Conservation (phyloP, 306 rosid species). For the Cicer bijugum region DNA sequence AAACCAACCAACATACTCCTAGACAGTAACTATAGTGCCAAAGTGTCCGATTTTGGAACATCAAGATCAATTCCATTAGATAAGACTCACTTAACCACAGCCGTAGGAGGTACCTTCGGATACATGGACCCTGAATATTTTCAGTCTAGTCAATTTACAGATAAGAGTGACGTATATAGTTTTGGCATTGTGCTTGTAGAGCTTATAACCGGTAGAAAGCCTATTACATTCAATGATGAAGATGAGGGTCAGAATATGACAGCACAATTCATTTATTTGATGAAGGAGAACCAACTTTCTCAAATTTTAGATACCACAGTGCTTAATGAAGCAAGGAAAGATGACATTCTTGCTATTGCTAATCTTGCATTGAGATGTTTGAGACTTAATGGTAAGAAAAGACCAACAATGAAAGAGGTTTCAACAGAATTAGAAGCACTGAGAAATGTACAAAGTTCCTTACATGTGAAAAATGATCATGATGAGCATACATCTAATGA, state of each 20-base stretch:
- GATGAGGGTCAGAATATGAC: conserved; percentile 51
- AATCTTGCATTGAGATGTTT: conserved; percentile 53
- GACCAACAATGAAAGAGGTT: conserved; percentile 60
- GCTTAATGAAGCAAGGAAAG: conserved; percentile 40
- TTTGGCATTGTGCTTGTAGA: conserved; percentile 67
- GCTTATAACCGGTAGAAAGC: conserved; percentile 55
- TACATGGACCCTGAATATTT: conserved; percentile 75
- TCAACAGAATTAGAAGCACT: conserved; percentile 48
- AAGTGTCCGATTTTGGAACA: conserved; percentile 61
- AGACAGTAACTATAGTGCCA: conserved; percentile 50
- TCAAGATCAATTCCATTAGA: conserved; percentile 60
- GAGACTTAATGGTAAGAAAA: conserved; percentile 52
- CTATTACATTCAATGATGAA: conserved; percentile 43
- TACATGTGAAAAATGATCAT: conserved; percentile 31
- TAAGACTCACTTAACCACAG: conserved; percentile 65
- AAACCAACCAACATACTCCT: conserved; percentile 66
- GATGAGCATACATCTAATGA: background rate
- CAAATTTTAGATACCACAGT: conserved; percentile 51
- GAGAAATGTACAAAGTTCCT: conserved; percentile 39
- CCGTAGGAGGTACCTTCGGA: conserved; percentile 68
- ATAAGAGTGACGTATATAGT: conserved; percentile 59
- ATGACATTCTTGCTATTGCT: conserved; percentile 40
- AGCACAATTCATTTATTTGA: conserved; percentile 50
- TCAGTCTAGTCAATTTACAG: conserved; percentile 60
- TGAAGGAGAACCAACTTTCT: conserved; percentile 43